Evolutionary conservation across 371 early-diverging fungal genomes (phyloP), one percentile per base, ranked within the genome.

Genomic region (Dichotomocladium elegans): DNA sequence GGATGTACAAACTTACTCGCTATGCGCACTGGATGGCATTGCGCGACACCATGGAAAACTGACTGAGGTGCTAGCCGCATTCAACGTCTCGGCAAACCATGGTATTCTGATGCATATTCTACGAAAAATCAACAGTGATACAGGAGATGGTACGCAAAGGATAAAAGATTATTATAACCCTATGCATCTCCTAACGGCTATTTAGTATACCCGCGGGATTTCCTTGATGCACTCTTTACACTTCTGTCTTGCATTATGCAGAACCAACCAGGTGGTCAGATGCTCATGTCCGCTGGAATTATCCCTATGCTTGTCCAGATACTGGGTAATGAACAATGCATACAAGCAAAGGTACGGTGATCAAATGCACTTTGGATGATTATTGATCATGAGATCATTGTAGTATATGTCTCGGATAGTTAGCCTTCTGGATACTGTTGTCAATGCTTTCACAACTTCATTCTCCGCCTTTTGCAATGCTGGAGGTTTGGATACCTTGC

Each of bases 1-100:
- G 17, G 15, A 6, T 44, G 68, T 92, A 27, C 92, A 92, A 77
- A 85, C 90, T 2, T 87, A 84, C 17, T 85, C 87, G 4, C 60
- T 95, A 9, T 81, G 83, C 58, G 89, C 90, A 10, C 62, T 98
- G 41, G 95, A 94, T 58, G 89, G 85, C 25, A 72, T 98, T 44
- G 79, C 90, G 25, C 83, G 88, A 53, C 83, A 90, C 55, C 81
- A 92, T 46, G 68, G 69, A 40, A 86, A 87, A 52, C 72, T 92
- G 0, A 68, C 77, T n/a, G 94, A 92, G 35, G 90, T 94, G 0
- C 68, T 94, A 17, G 80, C 87, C 6, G 91, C 94, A 0, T 67
- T 96, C 46, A 94, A 94, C 58, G 94, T 93, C 0, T 89, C 92
- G 2, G 94, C 94, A 2, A 96, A 94, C 59, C 96, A 97, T 61